Evolutionary conservation across 2,329 filamentous ascomycete species (phyloP).

Genomic region (Diaporthe caulivora): DNA sequence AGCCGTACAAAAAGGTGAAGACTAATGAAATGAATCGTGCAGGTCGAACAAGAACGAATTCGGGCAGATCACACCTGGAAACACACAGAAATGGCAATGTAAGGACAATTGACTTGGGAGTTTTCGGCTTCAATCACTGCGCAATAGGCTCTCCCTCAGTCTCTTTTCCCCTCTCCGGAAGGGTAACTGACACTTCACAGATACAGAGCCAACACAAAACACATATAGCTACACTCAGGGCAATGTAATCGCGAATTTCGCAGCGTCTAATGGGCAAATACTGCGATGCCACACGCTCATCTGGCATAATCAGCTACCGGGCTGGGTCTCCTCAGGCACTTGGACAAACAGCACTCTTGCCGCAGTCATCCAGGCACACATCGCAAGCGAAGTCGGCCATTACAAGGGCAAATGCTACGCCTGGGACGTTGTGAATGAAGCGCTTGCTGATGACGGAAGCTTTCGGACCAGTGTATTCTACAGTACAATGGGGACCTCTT

Average conservation of each 20-base stretch:
- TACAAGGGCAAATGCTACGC: constrained; percentile 71
- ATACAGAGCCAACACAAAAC: constrained; percentile 67
- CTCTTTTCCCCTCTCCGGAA: fast-evolving
- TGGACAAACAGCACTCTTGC: constrained; percentile 72
- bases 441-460: constrained; percentile 68
- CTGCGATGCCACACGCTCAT: constrained; percentile 73
- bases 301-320: constrained; percentile 65
- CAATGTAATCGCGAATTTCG: constrained; percentile 65
- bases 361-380: constrained; percentile 67
- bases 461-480: constrained; percentile 67
- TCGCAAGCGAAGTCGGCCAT: constrained; percentile 68
- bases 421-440: constrained; percentile 78
- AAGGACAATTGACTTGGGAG: neutral
- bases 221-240: constrained; percentile 70
- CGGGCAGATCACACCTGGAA: constrained; percentile 74
- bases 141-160: neutral
- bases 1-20: too few species aligned
- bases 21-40: neutral
- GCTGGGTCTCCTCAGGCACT: constrained; percentile 60
- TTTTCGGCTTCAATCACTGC: too few species aligned
- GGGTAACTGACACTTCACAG: neutral
- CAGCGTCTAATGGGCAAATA: constrained; percentile 61
- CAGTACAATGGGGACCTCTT: constrained; percentile 66
- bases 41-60: constrained; percentile 67
- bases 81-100: constrained; percentile 73